Conservation (phyloP, 2,329 filamentous ascomycete genomes). For the Arthrobotrys sphaeroides region DNA sequence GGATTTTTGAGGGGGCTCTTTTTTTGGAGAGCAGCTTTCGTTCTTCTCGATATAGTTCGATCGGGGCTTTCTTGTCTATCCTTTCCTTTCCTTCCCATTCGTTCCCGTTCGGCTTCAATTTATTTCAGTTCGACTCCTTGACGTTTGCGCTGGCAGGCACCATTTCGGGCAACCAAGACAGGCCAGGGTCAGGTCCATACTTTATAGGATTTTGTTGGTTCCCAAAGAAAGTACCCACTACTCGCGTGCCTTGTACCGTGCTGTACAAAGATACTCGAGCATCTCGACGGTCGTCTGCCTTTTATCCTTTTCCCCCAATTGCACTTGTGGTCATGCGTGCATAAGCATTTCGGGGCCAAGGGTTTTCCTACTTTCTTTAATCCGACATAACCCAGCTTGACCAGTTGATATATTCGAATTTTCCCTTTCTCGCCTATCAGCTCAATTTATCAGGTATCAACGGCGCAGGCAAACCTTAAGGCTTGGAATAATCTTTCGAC, state of each 20-base stretch:
- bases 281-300: constrained; percentile 6
- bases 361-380: too few species aligned
- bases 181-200: constrained; percentile 27
- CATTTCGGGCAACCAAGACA: constrained; percentile 7
- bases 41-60: constrained; percentile 19
- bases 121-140: constrained; percentile 41
- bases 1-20: constrained; percentile 38
- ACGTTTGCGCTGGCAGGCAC: constrained; percentile 38
- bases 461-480: background rate
- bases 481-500: constrained; percentile 18
- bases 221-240: constrained; percentile 43
- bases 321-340: constrained; percentile 44
- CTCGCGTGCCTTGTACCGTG: constrained; percentile 37
- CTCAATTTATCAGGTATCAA: background rate
- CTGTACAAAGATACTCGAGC: constrained; percentile 30
- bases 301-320: constrained; percentile 21
- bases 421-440: constrained; percentile 11
- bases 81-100: constrained; percentile 21
- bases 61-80: constrained; percentile 27
- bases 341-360: constrained; percentile 27
- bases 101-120: constrained; percentile 26
- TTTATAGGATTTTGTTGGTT: constrained; percentile 36
- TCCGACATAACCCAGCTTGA: constrained; percentile 18
- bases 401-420: constrained; percentile 8
- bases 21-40: background rate